Evolutionary conservation across 139 green algal species (phyloP).

Genomic region (Chloropicon primus): DNA sequence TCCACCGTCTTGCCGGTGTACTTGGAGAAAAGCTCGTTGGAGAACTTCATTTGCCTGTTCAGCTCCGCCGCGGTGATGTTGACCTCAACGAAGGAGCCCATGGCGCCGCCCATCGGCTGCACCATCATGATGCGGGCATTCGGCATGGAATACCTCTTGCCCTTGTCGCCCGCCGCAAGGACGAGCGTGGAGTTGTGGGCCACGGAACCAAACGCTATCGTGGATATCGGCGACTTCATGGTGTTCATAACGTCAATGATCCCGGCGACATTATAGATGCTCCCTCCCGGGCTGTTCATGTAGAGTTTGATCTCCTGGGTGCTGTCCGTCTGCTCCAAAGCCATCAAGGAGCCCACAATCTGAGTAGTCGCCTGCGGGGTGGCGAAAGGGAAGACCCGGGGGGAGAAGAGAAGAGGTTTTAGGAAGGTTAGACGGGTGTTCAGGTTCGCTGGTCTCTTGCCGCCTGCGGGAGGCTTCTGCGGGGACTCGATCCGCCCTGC

Average conservation of each 20-base stretch:
- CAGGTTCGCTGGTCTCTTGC: too few relatives aligned
- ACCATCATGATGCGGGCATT: slow-evolving; percentile 86
- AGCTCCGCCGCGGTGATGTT: slow-evolving; percentile 50
- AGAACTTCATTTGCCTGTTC: slow-evolving; percentile 36
- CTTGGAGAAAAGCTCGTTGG: slow-evolving; percentile 48
- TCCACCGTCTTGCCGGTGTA: slow-evolving; percentile 60
- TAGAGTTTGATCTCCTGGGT: slow-evolving; percentile 85
- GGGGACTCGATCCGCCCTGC: background rate
- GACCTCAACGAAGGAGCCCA: slow-evolving; percentile 49
- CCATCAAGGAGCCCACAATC: slow-evolving; percentile 71
- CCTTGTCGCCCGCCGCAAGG: slow-evolving; percentile 66
- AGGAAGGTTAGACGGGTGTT: background rate
- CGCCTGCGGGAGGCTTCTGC: background rate
- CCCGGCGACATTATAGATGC: slow-evolving; percentile 59
- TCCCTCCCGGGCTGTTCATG: slow-evolving; percentile 78
- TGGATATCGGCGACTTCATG: slow-evolving; percentile 58
- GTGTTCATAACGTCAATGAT: slow-evolving; percentile 79
- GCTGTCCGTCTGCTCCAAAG: slow-evolving; percentile 67
- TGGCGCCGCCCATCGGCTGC: slow-evolving; percentile 65
- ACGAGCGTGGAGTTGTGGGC: slow-evolving; percentile 44
- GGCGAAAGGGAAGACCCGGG: background rate
- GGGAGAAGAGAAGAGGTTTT: background rate
- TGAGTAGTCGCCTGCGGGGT: slow-evolving; percentile 47
- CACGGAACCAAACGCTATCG: slow-evolving; percentile 55
- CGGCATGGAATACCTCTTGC: slow-evolving; percentile 79